A percentile compares a stretch with the other conserved stretches of the same genome.
phyloP scores from a whole-genome alignment of 2,329 filamentous ascomycete genomes.

The Fusarium nisikadoi region DNA sequence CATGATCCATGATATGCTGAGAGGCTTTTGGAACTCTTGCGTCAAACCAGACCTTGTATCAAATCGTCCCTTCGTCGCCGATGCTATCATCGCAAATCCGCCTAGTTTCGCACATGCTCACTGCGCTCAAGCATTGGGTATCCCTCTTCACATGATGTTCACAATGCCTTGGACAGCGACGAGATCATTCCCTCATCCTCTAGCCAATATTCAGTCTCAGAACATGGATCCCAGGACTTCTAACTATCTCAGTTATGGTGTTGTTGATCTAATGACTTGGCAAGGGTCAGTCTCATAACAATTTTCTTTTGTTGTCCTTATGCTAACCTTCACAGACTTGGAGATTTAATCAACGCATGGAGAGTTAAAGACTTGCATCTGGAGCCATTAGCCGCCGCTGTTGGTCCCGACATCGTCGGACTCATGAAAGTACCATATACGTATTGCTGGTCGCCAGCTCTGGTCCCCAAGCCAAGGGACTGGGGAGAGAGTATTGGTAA shows the following conservation, averaged over 20 bases:
- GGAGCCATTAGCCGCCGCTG: slow-evolving; percentile 79
- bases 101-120: slow-evolving; percentile 81
- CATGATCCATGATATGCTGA: neutral
- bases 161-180: slow-evolving; percentile 85
- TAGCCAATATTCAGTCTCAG: slow-evolving; percentile 72
- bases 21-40: neutral
- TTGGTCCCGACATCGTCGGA: slow-evolving; percentile 78
- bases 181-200: slow-evolving; percentile 77
- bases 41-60: neutral
- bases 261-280: slow-evolving; percentile 90
- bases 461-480: slow-evolving; percentile 74
- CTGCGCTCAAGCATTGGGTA: slow-evolving; percentile 79
- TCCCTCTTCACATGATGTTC: slow-evolving; percentile 87
- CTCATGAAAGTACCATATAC: slow-evolving; percentile 79
- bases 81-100: slow-evolving; percentile 86
- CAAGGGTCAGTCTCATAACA: slow-evolving; percentile 64
- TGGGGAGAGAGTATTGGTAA: slow-evolving; percentile 74
- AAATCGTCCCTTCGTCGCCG: slow-evolving; percentile 67
- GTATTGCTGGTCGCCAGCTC: slow-evolving; percentile 75
- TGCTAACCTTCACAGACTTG: slow-evolving; percentile 55
- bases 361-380: slow-evolving; percentile 73
- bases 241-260: slow-evolving; percentile 81
- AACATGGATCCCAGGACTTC: slow-evolving; percentile 70
- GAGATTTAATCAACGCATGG: slow-evolving; percentile 81
- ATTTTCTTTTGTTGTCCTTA: fast-evolving